Evolutionary conservation across 495 filamentous ascomycete species (phyloP).

Genomic region (Penicillium robsamsonii): DNA sequence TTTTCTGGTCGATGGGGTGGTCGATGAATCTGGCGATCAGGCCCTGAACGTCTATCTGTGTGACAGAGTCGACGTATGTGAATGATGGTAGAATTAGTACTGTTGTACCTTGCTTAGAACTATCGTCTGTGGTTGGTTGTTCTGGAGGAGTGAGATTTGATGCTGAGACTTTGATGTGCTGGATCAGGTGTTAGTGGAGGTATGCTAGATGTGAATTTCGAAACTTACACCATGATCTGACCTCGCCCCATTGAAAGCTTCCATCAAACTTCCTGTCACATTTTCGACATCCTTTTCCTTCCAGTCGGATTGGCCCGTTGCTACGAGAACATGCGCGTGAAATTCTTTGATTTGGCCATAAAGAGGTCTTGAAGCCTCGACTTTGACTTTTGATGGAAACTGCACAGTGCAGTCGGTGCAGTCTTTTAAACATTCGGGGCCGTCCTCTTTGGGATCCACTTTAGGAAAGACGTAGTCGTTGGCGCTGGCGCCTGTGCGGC

Average conservation of each 20-base stretch:
- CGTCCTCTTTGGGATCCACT: constrained; percentile 69
- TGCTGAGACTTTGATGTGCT: constrained; percentile 88
- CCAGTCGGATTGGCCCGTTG: constrained; percentile 93
- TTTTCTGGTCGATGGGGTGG: constrained; percentile 57
- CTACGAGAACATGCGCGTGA: constrained; percentile 82
- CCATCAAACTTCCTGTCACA: constrained; percentile 88
- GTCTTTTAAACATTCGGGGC: constrained; percentile 81
- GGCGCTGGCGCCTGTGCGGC: constrained; percentile 19
- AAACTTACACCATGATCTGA: constrained; percentile 68
- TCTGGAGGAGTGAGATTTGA: constrained; percentile 77
- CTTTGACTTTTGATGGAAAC: constrained; percentile 68
- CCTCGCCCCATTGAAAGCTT: constrained; percentile 67
- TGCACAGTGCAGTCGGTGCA: constrained; percentile 75
- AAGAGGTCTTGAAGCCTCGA: constrained; percentile 70
- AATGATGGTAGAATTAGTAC: constrained; percentile 87
- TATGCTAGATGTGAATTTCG: not conserved
- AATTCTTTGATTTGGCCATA: constrained; percentile 86
- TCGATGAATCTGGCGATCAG: constrained; percentile 70
- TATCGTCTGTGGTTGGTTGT: constrained; percentile 35
- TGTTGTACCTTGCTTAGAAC: constrained; percentile 55
- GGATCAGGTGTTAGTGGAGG: constrained; percentile 7
- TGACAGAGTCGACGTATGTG: constrained; percentile 77
- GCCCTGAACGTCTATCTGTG: constrained; percentile 60
- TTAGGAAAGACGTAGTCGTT: constrained; percentile 43
- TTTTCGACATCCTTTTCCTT: constrained; percentile 70